Evolutionary conservation across 2,329 filamentous ascomycete species (phyloP).

Genomic region (Pseudovirgaria hyperparasitica): DNA sequence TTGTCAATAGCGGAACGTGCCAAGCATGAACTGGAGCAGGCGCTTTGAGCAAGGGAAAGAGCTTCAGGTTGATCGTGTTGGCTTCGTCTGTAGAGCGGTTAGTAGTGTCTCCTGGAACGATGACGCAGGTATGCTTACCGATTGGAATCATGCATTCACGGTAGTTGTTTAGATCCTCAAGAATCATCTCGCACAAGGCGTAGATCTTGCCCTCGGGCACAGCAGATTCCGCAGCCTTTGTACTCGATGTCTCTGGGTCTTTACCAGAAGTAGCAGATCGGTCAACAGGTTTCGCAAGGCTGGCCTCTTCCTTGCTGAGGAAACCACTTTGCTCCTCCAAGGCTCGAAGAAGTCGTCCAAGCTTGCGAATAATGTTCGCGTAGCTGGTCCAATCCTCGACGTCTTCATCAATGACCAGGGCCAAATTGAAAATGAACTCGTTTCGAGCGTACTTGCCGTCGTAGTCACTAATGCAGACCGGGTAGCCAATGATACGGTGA

Average conservation of each 20-base stretch:
- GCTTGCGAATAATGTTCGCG: conserved; percentile 71
- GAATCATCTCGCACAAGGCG: conserved; percentile 69
- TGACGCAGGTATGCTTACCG: conserved; percentile 40
- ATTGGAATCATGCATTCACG: conserved; percentile 98
- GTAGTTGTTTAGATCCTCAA: conserved; percentile 93
- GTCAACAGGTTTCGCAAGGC: conserved; percentile 7
- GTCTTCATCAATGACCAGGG: conserved; percentile 61
- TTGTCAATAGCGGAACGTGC: conserved; percentile 75
- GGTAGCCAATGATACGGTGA: conserved; percentile 74
- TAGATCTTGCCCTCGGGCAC: conserved; percentile 38
- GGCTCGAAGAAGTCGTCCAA: conserved; percentile 74
- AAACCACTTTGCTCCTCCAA: conserved; percentile 88
- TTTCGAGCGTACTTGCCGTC: conserved; percentile 76
- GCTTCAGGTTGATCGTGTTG: conserved; percentile 92
- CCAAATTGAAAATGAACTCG: conserved; percentile 98
- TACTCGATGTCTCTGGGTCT: too few species aligned
- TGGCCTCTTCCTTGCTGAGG: conserved; percentile 48
- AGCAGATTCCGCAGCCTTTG: conserved; percentile 12
- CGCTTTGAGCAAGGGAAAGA: conserved; percentile 70
- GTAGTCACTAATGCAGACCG: conserved; percentile 63
- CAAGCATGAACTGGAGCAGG: conserved; percentile 71
- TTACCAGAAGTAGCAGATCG: too few species aligned
- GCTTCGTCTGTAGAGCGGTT: conserved; percentile 54
- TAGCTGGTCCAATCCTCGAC: conserved; percentile 60
- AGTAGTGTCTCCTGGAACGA: neutral